Conservation (phyloP, 2,329 filamentous ascomycete genomes). For the Venturia nashicola region DNA sequence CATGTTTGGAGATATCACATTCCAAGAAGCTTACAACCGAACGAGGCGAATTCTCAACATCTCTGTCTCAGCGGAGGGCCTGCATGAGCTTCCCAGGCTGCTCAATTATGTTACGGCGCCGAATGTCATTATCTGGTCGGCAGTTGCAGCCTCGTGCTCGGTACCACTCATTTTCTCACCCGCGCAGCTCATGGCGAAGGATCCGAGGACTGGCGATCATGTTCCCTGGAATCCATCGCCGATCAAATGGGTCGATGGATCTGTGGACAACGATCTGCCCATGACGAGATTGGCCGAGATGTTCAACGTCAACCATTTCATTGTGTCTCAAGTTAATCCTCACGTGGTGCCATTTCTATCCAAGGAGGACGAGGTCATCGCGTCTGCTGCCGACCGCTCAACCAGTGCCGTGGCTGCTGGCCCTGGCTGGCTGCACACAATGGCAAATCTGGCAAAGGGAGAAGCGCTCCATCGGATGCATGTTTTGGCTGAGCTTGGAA, state of each 20-base stretch:
- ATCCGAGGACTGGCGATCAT: conserved; percentile 65
- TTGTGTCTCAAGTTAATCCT: conserved; percentile 92
- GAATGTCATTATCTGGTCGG: conserved; percentile 93
- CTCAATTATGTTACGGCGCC: conserved; percentile 90
- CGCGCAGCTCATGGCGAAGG: conserved; percentile 69
- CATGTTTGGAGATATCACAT: conserved; percentile 79
- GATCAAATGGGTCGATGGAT: conserved; percentile 85
- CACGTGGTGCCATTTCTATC: conserved; percentile 80
- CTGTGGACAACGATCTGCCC: conserved; percentile 85
- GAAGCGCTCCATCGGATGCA: conserved; percentile 74
- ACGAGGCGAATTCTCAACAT: conserved; percentile 88
- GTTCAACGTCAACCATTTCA: conserved; percentile 98
- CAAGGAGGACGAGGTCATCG: conserved; percentile 47
- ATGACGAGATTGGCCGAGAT: conserved; percentile 84
- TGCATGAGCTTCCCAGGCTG: conserved; percentile 75
- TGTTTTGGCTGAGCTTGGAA: conserved; percentile 64
- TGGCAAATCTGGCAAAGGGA: conserved; percentile 63
- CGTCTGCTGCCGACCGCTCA: conserved; percentile 21
- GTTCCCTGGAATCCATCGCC: conserved; percentile 77
- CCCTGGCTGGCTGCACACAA: conserved; percentile 46
- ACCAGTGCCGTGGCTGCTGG: conserved; percentile 28
- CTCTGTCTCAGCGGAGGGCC: conserved; percentile 74
- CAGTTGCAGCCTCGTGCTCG: conserved; percentile 89
- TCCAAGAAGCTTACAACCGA: conserved; percentile 92
- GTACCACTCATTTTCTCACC: conserved; percentile 78